A percentile compares a stretch with the other conserved stretches of the same genome.
Evolutionary conservation across 2,329 filamentous ascomycete genomes (phyloP).

Genomic region (Claviceps digitariae): DNA sequence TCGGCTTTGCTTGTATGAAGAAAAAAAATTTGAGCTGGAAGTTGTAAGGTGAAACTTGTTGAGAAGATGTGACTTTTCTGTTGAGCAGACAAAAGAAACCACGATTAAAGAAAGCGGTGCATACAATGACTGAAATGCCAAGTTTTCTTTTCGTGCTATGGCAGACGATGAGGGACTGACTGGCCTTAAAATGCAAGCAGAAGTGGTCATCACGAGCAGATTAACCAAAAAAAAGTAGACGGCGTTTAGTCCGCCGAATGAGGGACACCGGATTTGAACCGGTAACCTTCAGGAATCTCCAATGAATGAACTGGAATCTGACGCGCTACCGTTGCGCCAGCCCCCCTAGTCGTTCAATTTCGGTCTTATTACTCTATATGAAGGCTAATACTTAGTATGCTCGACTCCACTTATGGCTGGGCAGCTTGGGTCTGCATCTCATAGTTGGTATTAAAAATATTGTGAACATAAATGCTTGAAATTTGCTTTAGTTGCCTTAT

Average conservation of each 20-base stretch:
- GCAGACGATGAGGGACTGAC: too few relatives aligned
- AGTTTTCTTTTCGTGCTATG: too few relatives aligned
- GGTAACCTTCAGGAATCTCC: slow-evolving; percentile 5
- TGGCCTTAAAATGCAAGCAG: too few relatives aligned
- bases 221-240: too few relatives aligned
- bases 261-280: slow-evolving; percentile 9
- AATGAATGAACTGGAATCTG: neutral
- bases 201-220: too few relatives aligned
- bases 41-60: neutral
- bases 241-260: too few relatives aligned
- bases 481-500: neutral
- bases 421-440: neutral
- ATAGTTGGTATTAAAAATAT: neutral
- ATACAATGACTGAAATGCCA: too few relatives aligned
- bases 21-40: neutral
- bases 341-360: neutral
- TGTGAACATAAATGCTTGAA: neutral
- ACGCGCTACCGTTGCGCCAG: slow-evolving; percentile 9
- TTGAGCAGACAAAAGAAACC: neutral
- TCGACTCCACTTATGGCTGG: neutral
- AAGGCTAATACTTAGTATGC: neutral
- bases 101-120: neutral
- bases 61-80: neutral
- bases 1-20: neutral
- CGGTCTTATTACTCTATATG: fast-evolving